Evolutionary conservation across 768 basidiomycete species (phyloP).

Genomic region (Boletus coccyginus): DNA sequence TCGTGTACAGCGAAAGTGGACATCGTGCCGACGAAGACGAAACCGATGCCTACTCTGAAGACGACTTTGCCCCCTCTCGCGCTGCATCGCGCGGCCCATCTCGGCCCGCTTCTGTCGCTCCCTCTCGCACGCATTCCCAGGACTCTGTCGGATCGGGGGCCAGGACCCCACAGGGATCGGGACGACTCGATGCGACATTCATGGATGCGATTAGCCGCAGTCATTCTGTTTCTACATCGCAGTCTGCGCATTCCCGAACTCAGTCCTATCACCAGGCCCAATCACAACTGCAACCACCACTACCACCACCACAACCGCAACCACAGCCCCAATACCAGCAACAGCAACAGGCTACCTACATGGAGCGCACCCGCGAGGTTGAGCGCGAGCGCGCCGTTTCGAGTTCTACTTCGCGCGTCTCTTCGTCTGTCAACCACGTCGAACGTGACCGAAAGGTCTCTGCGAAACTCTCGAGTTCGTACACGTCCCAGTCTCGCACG

Average conservation of each 20-base stretch:
- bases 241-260: slow-evolving; percentile 17
- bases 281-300: neutral
- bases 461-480: slow-evolving; percentile 34
- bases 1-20: slow-evolving; percentile 79
- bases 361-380: slow-evolving; percentile 24
- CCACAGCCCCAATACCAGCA: neutral
- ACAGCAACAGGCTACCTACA: slow-evolving; percentile 18
- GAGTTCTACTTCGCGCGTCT: slow-evolving; percentile 24
- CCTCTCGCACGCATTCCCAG: slow-evolving; percentile 55
- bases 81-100: slow-evolving; percentile 36
- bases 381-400: slow-evolving; percentile 26
- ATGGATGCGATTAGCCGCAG: slow-evolving; percentile 31
- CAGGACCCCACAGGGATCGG: slow-evolving; percentile 31
- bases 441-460: slow-evolving; percentile 29
- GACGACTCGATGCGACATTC: slow-evolving; percentile 25
- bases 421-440: slow-evolving; percentile 17
- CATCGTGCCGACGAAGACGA: slow-evolving; percentile 75
- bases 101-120: slow-evolving; percentile 44
- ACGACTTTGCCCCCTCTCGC: slow-evolving; percentile 44
- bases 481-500: slow-evolving; percentile 15
- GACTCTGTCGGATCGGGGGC: slow-evolving; percentile 34
- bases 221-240: slow-evolving; percentile 21
- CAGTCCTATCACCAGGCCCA: slow-evolving; percentile 17
- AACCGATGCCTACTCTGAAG: slow-evolving; percentile 60
- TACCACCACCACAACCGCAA: neutral